A percentile compares a stretch with the other conserved stretches of the same genome.
Conservation (phyloP, 169 alveolate genomes). For the Babesia sp. region DNA sequence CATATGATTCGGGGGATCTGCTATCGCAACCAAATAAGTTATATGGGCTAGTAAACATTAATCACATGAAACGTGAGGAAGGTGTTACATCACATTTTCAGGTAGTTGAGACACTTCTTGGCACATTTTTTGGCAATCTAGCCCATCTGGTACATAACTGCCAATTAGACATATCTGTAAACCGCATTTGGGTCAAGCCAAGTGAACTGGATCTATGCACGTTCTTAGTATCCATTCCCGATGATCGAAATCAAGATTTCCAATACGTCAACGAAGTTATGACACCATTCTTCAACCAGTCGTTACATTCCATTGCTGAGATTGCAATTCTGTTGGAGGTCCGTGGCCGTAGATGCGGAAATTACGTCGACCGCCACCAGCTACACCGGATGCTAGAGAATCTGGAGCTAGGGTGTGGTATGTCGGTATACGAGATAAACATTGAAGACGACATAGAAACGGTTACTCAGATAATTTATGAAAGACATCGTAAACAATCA, state of each 20-base stretch:
- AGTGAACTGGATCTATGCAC: background rate
- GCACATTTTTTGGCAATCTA: background rate
- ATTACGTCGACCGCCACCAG: background rate
- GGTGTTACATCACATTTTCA: background rate
- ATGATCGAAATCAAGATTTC: background rate
- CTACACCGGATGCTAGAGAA: background rate
- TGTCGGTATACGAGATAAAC: background rate
- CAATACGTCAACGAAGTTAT: background rate
- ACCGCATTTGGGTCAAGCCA: conserved; percentile 2
- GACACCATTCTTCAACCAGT: background rate
- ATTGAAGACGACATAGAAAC: background rate
- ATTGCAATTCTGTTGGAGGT: background rate
- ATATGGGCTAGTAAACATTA: background rate
- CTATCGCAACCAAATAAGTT: background rate
- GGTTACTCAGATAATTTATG: background rate
- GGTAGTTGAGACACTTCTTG: background rate
- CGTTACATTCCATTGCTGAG: background rate
- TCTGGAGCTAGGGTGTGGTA: conserved; percentile 2
- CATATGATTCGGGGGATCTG: background rate
- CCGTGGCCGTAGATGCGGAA: background rate
- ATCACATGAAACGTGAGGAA: background rate
- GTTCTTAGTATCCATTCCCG: conserved; percentile 14
- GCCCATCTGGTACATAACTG: no score
- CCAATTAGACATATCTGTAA: background rate
- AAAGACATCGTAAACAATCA: background rate